phyloP scores from a whole-genome alignment of 345 rosid genomes.

The Pseudoturritis turrita region DNA sequence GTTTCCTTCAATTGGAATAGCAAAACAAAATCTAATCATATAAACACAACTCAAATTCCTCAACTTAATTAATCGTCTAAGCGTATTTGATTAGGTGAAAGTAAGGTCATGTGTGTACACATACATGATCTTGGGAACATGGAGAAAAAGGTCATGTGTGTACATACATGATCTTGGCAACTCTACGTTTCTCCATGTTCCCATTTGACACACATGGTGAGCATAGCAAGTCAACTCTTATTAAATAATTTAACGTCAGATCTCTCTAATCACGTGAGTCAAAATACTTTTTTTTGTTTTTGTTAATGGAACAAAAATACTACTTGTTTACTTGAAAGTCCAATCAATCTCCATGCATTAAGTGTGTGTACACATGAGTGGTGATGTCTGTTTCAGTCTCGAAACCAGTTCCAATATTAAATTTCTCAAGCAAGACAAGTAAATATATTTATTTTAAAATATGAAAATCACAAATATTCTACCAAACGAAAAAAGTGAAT shows the following conservation, averaged over 20 bases:
- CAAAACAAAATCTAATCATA: background rate
- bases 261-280: slow-evolving; percentile 6
- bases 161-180: background rate
- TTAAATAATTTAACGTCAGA: slow-evolving; percentile 1
- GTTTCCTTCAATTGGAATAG: background rate
- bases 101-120: background rate
- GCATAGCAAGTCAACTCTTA: slow-evolving; percentile 18
- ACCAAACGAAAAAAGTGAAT: too few species aligned
- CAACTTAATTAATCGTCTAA: background rate
- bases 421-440: background rate
- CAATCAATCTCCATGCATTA: background rate
- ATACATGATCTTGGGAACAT: background rate
- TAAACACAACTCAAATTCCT: background rate
- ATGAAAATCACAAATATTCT: background rate
- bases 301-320: too few species aligned
- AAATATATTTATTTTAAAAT: background rate
- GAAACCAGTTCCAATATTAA: background rate
- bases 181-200: slow-evolving; percentile 3
- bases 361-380: background rate
- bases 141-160: too few species aligned
- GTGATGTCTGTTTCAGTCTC: background rate
- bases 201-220: slow-evolving; percentile 9
- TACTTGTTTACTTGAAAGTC: slow-evolving; percentile 4
- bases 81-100: background rate
- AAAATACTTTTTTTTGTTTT: too few species aligned